Evolutionary conservation across 78 protist genomes (phyloP), one percentile per base, ranked within the genome.

Genomic region (Diacronema lutheri): DNA sequence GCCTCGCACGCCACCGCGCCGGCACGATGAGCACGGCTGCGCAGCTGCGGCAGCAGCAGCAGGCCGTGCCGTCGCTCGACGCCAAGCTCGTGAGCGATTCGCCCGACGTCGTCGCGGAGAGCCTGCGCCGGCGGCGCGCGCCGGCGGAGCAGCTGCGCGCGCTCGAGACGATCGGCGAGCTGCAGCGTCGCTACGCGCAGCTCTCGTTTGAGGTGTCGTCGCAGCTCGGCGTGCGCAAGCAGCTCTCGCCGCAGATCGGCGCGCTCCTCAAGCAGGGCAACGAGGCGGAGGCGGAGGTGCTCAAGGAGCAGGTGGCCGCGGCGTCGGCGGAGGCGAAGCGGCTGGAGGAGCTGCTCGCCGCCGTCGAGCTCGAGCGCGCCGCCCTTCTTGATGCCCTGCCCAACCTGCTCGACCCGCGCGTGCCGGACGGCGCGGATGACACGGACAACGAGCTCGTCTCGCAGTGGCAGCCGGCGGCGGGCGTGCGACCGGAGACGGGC

Each of bases 371-470:
- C 11, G 58, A 71, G 57, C 79, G 79, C 35, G 35, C 5, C 35
- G 16, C 41, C 14, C 79, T 71, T 20, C 41, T 71, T 12, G 38
- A 0, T 21, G 41, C 55, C 5, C 55, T 71, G 79, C 79, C 79
- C 79, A 71, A 71, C 79, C 58, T 71, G 31, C 79, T 71, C 79
- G 79, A 71, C 57, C 21, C 0, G 58, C 79, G 57, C 58, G 37
- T 46, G 7, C 76, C 76, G 6, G 79, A 71, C 58, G 79, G 79
- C 37, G 79, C 1, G 9, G 79, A 26, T 21, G 79, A 71, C 37
- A 35, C 41, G 9, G 57, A 4, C 25, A 71, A 71, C 79, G 58
- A 38, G 68, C 7, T 23, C 68, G 33, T 61, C 68, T 1, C 29
- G 33, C 33, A 61, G 68, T 61, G 68, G 68, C 6, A 9, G 38